Percentiles rank a stretch among this genome's conserved stretches.
Evolutionary conservation across 768 basidiomycete genomes (phyloP).

Genomic region (Tricholoma hemisulphureum): DNA sequence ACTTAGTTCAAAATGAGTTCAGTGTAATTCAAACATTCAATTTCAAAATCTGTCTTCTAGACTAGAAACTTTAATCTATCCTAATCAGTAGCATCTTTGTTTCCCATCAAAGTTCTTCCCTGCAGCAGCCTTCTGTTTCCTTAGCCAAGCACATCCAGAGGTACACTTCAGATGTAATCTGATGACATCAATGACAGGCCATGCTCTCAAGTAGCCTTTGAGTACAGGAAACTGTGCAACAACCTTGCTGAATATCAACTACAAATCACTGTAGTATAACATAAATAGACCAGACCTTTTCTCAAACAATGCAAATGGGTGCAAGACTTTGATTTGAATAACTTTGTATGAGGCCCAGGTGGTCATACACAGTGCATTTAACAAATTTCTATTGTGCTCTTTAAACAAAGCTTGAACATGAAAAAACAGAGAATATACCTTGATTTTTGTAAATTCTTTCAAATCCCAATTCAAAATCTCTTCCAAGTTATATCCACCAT

Average conservation of each 20-base stretch:
- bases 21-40: no score
- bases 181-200: background rate
- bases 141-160: background rate
- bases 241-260: no score
- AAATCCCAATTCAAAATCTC: slow-evolving; percentile 18
- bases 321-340: slow-evolving; percentile 8
- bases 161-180: background rate
- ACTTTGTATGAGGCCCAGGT: slow-evolving; percentile 11
- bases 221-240: background rate
- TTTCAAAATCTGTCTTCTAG: no score
- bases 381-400: background rate
- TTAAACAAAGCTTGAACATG: background rate
- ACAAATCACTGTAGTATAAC: background rate
- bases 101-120: background rate
- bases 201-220: background rate
- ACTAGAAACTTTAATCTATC: no score
- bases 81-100: background rate
- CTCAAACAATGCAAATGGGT: background rate
- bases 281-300: background rate
- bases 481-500: slow-evolving; percentile 25
- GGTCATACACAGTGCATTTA: slow-evolving; percentile 6
- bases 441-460: slow-evolving; percentile 14
- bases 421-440: slow-evolving; percentile 14
- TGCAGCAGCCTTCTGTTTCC: background rate
- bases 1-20: no score